These are phyloP conservation scores for Cyberlindnera subsufficiens DNA, from an alignment of 805 yeast genomes.

Conservation along the genomic window DNA sequence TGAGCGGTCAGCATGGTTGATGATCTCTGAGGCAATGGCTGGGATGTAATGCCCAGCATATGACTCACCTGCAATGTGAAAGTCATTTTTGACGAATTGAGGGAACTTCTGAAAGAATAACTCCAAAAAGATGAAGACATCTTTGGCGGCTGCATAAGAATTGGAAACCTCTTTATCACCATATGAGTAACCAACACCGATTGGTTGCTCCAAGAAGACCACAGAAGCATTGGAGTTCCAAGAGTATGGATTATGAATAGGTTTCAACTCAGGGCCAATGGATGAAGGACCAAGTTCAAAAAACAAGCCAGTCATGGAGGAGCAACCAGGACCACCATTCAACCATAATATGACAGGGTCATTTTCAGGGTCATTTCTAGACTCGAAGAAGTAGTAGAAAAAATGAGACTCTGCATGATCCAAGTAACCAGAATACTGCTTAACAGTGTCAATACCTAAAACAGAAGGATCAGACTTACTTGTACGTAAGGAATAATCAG, in stretches of 20 bases:
- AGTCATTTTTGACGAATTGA: slow-evolving; percentile 47
- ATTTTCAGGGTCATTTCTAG: slow-evolving; percentile 76
- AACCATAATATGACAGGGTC: slow-evolving; percentile 88
- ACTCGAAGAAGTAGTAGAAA: slow-evolving; percentile 86
- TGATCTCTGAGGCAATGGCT: slow-evolving; percentile 51
- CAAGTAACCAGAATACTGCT: slow-evolving; percentile 79
- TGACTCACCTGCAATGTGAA: slow-evolving; percentile 83
- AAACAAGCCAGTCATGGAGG: slow-evolving; percentile 82
- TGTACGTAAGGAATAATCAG: slow-evolving; percentile 15
- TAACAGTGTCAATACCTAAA: slow-evolving; percentile 73
- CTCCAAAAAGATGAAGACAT: slow-evolving; percentile 78
- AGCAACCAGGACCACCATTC: slow-evolving; percentile 97
- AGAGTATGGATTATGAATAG: slow-evolving; percentile 74
- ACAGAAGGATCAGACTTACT: slow-evolving; percentile 29
- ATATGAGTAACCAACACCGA: slow-evolving; percentile 86
- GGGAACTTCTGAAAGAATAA: slow-evolving; percentile 84
- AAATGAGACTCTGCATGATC: slow-evolving; percentile 76
- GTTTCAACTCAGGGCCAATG: slow-evolving; percentile 57
- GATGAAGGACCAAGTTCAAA: slow-evolving; percentile 90
- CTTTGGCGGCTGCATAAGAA: slow-evolving; percentile 81
- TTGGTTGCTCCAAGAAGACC: slow-evolving; percentile 90
- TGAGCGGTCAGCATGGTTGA: slow-evolving; percentile 38
- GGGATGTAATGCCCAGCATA: slow-evolving; percentile 85
- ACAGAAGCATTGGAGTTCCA: slow-evolving; percentile 93
- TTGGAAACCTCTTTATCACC: slow-evolving; percentile 57